phyloP scores from a whole-genome alignment of 2,329 filamentous ascomycete species.

The Coniella lustricola region DNA sequence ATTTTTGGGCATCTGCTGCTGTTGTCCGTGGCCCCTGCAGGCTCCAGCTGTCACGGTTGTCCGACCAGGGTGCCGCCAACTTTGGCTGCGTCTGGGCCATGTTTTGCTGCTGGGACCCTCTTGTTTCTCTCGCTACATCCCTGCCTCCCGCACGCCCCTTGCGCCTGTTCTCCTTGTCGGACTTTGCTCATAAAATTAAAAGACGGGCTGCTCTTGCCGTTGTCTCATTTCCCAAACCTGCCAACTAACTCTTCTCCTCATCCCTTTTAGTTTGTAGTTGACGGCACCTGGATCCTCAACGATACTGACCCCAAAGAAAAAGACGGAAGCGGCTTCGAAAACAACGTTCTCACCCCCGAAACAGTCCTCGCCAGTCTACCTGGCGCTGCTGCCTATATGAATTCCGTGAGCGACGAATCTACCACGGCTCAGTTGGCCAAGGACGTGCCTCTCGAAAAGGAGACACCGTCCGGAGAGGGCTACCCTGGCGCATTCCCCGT shows the following conservation, averaged over 20 bases:
- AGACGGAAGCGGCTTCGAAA: constrained; percentile 77
- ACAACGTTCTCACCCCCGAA: constrained; percentile 80
- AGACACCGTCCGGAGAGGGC: constrained; percentile 21
- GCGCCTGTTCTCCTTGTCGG: neutral
- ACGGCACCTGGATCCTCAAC: constrained; percentile 84
- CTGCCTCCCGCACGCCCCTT: neutral
- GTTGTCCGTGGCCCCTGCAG: too few species aligned
- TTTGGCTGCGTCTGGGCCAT: neutral
- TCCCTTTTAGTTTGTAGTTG: constrained; percentile 74
- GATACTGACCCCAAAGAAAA: constrained; percentile 72
- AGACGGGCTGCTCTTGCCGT: neutral
- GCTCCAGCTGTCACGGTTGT: neutral
- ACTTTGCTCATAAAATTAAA: neutral
- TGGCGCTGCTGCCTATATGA: constrained; percentile 47
- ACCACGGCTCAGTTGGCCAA: constrained; percentile 63
- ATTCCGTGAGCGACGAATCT: constrained; percentile 59
- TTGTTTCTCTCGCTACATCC: neutral
- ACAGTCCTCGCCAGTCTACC: constrained; percentile 50
- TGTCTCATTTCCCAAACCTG: neutral
- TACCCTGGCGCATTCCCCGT: constrained; percentile 65
- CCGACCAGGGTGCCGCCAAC: neutral
- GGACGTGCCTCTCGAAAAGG: constrained; percentile 53
- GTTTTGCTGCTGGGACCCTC: neutral
- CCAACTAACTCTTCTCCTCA: constrained; percentile 19
- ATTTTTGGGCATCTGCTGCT: too few species aligned